Evolutionary conservation across 805 yeast species (phyloP), one percentile per base, ranked within the genome.

Genomic region (Aciculoconidium aculeatum): DNA sequence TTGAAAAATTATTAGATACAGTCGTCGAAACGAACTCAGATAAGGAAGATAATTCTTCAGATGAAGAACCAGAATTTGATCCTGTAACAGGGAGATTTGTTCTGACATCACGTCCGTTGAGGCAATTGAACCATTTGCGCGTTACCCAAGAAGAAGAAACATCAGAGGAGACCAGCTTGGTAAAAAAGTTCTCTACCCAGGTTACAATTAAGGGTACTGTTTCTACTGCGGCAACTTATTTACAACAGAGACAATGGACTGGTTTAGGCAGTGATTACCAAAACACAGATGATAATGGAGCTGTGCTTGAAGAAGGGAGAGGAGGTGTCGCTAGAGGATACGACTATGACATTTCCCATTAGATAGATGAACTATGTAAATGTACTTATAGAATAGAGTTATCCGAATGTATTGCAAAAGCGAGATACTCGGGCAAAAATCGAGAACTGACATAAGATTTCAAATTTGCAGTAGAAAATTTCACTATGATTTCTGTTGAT

Each of bases 291-390:
- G 65, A 61, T 26, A 75, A 70, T n/a, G 96, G 94, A 21, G 94
- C 96, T 0, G 53, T 66, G 0, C 69, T 86, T 1, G 95, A 87
- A 48, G 77, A 80, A 40, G 98, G 98, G 1, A 65, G 80, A 26
- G 65, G 72, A 2, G 98, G 98, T 21, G 74, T 90, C 32, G 98
- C 98, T 2, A 67, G 97, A 41, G 94, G 92, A 2, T 92, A 90
- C 45, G 70, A 65, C 25, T 58, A 41, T 29, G 65, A 59, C 34
- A 40, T 15, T 7, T n/a, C n/a, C n/a, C n/a, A n/a, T n/a, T n/a
- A 31, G 20, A n/a, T n/a, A n/a, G n/a, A n/a, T n/a, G n/a, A n/a
- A n/a, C n/a, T n/a, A n/a, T n/a, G n/a, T n/a, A n/a, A n/a, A n/a
- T n/a, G n/a, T 25, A 34, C 12, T 11, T 21, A 7, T 13, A 21